These are phyloP conservation scores for Monilinia vaccinii-corymbosi DNA, from an alignment of 2,329 filamentous ascomycete genomes.

Conservation along the genomic window DNA sequence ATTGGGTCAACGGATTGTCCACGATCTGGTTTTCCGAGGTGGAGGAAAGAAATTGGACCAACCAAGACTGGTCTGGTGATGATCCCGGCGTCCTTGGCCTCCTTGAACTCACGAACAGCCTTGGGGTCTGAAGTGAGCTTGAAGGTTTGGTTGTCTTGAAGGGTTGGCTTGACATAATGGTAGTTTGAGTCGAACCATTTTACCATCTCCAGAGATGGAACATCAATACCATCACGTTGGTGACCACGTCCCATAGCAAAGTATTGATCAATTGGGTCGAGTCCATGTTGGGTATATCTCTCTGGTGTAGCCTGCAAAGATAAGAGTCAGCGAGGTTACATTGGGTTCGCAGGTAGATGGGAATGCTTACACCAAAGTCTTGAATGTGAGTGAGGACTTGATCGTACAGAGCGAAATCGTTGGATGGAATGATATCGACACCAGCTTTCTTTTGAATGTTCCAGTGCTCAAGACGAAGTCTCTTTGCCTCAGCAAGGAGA, in stretches of 20 bases:
- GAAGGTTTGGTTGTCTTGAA: constrained; percentile 96
- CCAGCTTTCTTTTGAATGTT: constrained; percentile 99
- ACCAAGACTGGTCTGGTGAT: constrained; percentile 86
- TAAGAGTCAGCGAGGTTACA: constrained; percentile 10
- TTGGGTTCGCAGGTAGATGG: neutral
- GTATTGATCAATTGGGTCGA: constrained; percentile 89
- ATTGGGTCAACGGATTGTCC: constrained; percentile 88
- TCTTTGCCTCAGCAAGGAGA: constrained; percentile 90
- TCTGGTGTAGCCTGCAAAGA: constrained; percentile 68
- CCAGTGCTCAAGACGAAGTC: constrained; percentile 94
- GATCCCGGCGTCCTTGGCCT: constrained; percentile 97
- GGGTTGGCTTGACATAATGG: constrained; percentile 99
- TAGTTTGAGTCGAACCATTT: constrained; percentile 99
- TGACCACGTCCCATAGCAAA: constrained; percentile 99
- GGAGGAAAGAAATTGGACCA: constrained; percentile 94
- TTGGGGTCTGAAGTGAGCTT: constrained; percentile 81
- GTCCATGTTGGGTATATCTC: constrained; percentile 84
- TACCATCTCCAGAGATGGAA: constrained; percentile 95
- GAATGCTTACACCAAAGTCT: constrained; percentile 74
- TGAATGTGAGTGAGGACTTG: constrained; percentile 97
- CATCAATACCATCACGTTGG: constrained; percentile 90
- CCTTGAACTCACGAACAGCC: constrained; percentile 86
- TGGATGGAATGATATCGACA: constrained; percentile 96
- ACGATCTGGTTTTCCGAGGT: constrained; percentile 97
- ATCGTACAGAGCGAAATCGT: constrained; percentile 99